Base-by-base conservation (phyloP, 1,284 basidiomycete species). In the Crucibulum parvulum region DNA sequence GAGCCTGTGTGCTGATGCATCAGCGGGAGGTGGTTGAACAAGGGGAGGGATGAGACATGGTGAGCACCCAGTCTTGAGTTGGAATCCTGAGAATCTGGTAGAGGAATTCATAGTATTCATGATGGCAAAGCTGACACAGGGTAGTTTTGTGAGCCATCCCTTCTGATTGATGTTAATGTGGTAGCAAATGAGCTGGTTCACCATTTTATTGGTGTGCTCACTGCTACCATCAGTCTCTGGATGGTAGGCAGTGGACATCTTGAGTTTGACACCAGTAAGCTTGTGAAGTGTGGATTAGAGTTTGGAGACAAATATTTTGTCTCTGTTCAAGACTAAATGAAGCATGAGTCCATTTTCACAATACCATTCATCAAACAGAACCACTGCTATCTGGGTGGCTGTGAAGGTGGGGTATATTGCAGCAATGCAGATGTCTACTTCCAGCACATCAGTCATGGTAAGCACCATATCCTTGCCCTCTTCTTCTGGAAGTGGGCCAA, bases 381-480 rank as follows among this genome's bases (percentile, higher is more conserved):
- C 37, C 0, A 56, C 47, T 4, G 74, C 75, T 6, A 77, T 57
- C 7, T 77, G 68, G 15, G 70, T 62, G 7, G 76, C 74, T 0
- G 70, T 65, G 8, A 73, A 43, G 37, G 74, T 64, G 0, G 66
- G 70, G 0, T 57, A 48, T 3, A 68, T 67, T 0, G 77, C 70
- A 0, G 78, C 67, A 8, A 84, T 68, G 10, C 67, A 57, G 0
- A 79, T 61, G 36, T 75, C 69, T n/a, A 80, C 75, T 2, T 76
- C 72, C 0, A 84, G 62, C 0, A 72, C 56, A 63, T 81, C 75
- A 0, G 79, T 81, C 2, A 84, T 70, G 0, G 81, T 78, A 1
- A 82, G 61, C 2, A 85, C 74, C 2, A 52, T 67, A 51, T 78
- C 60, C 38, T 54, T 69, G 0, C 74, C 74, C 0, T 69, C 18